Percentiles rank a stretch among this genome's conserved stretches.
Conservation (phyloP, 441 rosid species). For the Corymbia calophylla region DNA sequence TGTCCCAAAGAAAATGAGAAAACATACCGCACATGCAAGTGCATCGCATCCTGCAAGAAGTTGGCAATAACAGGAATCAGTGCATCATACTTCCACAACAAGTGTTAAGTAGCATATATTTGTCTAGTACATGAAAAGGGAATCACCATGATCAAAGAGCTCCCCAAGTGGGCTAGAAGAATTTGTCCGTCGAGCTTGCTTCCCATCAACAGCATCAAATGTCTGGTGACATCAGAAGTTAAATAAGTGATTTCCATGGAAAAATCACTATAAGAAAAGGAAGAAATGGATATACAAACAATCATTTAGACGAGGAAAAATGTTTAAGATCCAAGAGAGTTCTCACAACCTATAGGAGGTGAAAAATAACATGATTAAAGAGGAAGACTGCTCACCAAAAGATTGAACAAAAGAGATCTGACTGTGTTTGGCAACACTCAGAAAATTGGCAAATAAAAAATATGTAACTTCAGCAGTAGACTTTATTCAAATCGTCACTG, state of each 20-base stretch:
- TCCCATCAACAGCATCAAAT: conserved; percentile 98
- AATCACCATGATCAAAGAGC: conserved; percentile 92
- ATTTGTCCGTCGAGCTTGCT: conserved; percentile 95
- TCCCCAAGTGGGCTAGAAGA: conserved; percentile 96
- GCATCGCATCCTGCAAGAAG: conserved; percentile 89
- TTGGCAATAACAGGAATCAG: not conserved
- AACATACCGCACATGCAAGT: conserved; percentile 92
- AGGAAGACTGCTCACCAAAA: not conserved
- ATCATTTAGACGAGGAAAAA: not conserved
- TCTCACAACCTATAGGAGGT: not conserved
- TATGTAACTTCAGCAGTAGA: not conserved
- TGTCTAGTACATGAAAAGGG: not conserved
- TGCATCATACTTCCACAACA: conserved; percentile 10
- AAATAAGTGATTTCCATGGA: not conserved
- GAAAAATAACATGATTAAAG: not conserved
- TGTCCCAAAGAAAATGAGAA: not conserved
- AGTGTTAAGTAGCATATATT: not conserved
- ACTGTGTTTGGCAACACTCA: not conserved
- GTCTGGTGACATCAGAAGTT: conserved; percentile 36
- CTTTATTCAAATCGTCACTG: not conserved
- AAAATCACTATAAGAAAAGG: not conserved
- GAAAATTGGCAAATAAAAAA: not conserved
- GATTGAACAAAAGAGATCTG: not conserved
- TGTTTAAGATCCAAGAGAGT: not conserved
- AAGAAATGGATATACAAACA: not conserved